These are phyloP conservation scores for Auricularia sp. DNA, from an alignment of 768 basidiomycete species.

Conservation along the genomic window DNA sequence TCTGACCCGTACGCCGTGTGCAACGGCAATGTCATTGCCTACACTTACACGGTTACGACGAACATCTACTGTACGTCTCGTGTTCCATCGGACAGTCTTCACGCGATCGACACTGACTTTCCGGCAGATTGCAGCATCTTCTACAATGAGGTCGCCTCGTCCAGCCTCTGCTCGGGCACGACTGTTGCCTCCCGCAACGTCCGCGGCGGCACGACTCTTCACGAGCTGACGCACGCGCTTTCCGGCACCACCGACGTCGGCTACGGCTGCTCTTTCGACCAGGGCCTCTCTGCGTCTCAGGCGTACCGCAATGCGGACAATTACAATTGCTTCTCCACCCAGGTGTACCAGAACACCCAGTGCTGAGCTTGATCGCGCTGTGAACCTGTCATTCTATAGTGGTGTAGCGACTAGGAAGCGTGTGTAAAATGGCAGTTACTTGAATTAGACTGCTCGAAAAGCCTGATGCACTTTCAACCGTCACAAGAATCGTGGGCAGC, in stretches of 20 bases:
- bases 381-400: too few species aligned
- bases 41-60: constrained; percentile 35
- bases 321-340: constrained; percentile 32
- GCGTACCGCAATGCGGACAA: constrained; percentile 33
- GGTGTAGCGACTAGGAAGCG: too few species aligned
- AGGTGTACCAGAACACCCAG: constrained; percentile 31
- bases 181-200: constrained; percentile 34
- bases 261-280: constrained; percentile 33
- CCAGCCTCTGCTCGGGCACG: constrained; percentile 32
- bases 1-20: constrained; percentile 26
- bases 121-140: constrained; percentile 28
- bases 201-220: constrained; percentile 37
- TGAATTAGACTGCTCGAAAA: too few species aligned
- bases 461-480: too few species aligned
- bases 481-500: too few species aligned
- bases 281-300: constrained; percentile 24
- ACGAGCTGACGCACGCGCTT: constrained; percentile 39
- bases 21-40: constrained; percentile 31
- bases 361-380: constrained; percentile 18
- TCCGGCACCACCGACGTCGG: constrained; percentile 30
- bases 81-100: too few species aligned
- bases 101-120: background rate
- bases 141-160: constrained; percentile 33
- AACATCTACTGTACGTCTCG: constrained; percentile 30
- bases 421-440: too few species aligned